Conservation (phyloP, 1,139 yeast genomes). For the Magnusiomyces sp. region DNA sequence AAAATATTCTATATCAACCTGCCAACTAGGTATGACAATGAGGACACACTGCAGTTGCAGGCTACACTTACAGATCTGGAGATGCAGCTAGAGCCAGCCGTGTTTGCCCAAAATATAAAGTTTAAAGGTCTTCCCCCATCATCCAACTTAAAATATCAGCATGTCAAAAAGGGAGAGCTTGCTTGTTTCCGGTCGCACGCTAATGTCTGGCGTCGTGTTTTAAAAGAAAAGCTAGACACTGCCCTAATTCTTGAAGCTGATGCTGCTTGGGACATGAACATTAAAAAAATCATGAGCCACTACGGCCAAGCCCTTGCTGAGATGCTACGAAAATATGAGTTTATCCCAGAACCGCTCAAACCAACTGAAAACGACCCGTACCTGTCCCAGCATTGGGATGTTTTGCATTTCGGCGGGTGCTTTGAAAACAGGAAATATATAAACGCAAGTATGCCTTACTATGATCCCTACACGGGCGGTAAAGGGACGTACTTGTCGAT, state of each 20-base stretch:
- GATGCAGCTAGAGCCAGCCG: no score
- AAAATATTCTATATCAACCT: neutral
- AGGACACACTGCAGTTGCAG: neutral
- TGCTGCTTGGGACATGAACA: neutral
- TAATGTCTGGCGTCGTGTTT: conserved; percentile 1
- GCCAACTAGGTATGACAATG: neutral
- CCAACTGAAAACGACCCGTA: conserved; percentile 10
- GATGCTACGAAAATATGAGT: neutral
- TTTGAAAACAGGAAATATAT: neutral
- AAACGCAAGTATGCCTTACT: neutral
- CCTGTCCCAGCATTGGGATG: conserved; percentile 8
- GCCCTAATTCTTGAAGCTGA: neutral
- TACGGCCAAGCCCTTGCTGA: neutral
- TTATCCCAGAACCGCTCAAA: neutral
- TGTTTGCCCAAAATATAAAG: no score
- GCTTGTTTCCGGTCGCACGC: conserved; percentile 2
- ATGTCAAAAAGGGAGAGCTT: no score
- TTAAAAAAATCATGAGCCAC: neutral
- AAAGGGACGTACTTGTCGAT: neutral
- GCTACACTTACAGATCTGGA: no score
- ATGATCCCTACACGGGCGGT: conserved; percentile 3
- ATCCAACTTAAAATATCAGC: no score
- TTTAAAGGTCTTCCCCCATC: conserved; percentile 1
- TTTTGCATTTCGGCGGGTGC: conserved; percentile 10
- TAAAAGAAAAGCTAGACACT: neutral